These are phyloP conservation scores for Exophiala calicioides DNA, from an alignment of 2,329 filamentous ascomycete genomes.

Conservation along the genomic window DNA sequence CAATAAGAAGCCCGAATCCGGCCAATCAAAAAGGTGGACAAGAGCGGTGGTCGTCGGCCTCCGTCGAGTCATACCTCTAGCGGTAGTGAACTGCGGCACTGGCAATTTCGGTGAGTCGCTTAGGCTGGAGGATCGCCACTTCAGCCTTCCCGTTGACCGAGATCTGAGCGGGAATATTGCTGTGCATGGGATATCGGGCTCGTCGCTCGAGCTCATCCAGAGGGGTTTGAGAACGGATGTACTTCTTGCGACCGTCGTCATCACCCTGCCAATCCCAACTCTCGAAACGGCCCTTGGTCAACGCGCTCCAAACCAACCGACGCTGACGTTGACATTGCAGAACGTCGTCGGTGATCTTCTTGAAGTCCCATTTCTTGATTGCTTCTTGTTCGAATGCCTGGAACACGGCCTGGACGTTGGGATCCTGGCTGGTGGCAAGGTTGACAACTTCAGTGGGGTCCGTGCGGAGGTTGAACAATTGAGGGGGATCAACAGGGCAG, in stretches of 20 bases:
- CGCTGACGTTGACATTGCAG: conserved; percentile 76
- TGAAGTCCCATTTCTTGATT: conserved; percentile 75
- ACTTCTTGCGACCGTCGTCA: conserved; percentile 57
- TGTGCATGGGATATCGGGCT: conserved; percentile 64
- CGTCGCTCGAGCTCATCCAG: conserved; percentile 77
- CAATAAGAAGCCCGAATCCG: background rate
- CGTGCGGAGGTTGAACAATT: conserved; percentile 75
- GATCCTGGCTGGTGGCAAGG: conserved; percentile 53
- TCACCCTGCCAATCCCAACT: conserved; percentile 75
- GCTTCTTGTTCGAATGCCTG: conserved; percentile 72
- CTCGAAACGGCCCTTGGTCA: conserved; percentile 73
- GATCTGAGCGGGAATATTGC: conserved; percentile 19
- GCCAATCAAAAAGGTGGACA: no score
- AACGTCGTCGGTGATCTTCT: conserved; percentile 72
- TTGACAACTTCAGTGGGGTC: conserved; percentile 80
- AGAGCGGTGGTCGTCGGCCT: no score
- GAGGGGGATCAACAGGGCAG: conserved; percentile 78
- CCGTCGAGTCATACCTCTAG: no score
- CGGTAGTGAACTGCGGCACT: conserved; percentile 25
- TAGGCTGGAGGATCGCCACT: conserved; percentile 17
- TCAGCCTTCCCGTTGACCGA: conserved; percentile 20
- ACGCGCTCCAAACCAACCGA: conserved; percentile 74
- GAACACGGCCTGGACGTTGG: conserved; percentile 41
- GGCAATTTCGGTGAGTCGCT: conserved; percentile 23
- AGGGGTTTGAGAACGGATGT: conserved; percentile 80